phyloP scores from a whole-genome alignment of 2,329 filamentous ascomycete species.

The Falciphora oryzae region DNA sequence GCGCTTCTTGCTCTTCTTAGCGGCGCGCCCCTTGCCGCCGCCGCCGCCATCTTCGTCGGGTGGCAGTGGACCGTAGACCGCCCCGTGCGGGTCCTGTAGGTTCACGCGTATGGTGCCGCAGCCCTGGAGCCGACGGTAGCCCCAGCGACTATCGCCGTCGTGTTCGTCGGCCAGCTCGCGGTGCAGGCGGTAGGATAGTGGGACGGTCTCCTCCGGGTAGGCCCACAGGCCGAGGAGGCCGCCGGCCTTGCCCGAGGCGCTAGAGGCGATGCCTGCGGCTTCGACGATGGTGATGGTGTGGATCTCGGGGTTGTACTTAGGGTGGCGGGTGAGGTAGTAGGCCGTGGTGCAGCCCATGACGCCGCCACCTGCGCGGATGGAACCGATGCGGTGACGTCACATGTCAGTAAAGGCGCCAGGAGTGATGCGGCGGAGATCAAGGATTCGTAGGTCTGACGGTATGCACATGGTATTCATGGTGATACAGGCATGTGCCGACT shows the following conservation, averaged over 20 bases:
- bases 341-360: conserved; percentile 90
- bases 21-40: background rate
- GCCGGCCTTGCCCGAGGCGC: conserved; percentile 90
- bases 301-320: conserved; percentile 65
- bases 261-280: conserved; percentile 78
- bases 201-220: conserved; percentile 78
- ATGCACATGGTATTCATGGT: background rate
- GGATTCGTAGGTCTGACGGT: background rate
- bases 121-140: conserved; percentile 66
- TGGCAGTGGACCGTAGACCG: conserved; percentile 13
- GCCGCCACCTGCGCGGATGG: conserved; percentile 62
- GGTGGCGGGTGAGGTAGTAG: conserved; percentile 85
- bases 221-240: conserved; percentile 89
- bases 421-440: no score
- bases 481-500: background rate
- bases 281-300: conserved; percentile 85
- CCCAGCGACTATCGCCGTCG: conserved; percentile 72
- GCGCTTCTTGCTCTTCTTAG: conserved; percentile 6
- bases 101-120: conserved; percentile 50
- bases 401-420: background rate
- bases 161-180: conserved; percentile 80
- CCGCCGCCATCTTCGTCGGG: conserved; percentile 12
- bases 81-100: conserved; percentile 31
- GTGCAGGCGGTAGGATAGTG: conserved; percentile 79
- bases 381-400: conserved; percentile 5